Evolutionary conservation across 306 rosid species (phyloP), one percentile per base, ranked within the genome.

Genomic region (Inga leiocalycina): DNA sequence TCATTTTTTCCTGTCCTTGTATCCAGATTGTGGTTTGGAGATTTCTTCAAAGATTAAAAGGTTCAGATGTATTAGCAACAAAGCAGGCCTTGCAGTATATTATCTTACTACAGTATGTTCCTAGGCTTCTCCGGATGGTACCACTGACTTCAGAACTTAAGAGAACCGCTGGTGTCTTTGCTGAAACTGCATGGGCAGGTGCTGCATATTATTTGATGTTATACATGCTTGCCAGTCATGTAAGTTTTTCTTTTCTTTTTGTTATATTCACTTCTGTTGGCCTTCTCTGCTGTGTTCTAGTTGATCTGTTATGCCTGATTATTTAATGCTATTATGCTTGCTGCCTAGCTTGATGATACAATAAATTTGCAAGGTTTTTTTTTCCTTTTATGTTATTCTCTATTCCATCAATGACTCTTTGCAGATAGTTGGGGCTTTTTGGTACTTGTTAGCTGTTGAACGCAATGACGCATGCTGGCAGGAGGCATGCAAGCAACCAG

Each of bases 161-260:
- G 89, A 90, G 99, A 90, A 97, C 99, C 80, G 92, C 97, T 5
- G 99, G 99, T 67, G 97, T 86, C 71, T 91, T 97, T 87, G 99
- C 98, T 51, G 98, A 97, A 92, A 97, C 99, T 80, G 99, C 99
- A 74, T 97, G 99, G 99, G 99, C 95, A 20, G 99, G 99, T 82
- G 99, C 99, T 83, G 99, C 94, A 57, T 89, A 85, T 90, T 97
- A 97, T 83, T 85, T 97, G 93, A 88, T 97, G 80, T 85, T 97
- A 67, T 97, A 90, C 89, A 94, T 97, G 98, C 99, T 94, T 51
- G 98, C 98, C 71, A 94, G 99, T 84, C 99, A 97, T 84, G 87
- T 84, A 74, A 71, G 86, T 73, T 78, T 22, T 43, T n/a, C 34
- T 73, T 49, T 51, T 54, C 48, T 52, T 75, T 71, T 66, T 41